Base-by-base conservation (phyloP, 805 yeast genomes). In the Cyberlindnera lachancei region DNA sequence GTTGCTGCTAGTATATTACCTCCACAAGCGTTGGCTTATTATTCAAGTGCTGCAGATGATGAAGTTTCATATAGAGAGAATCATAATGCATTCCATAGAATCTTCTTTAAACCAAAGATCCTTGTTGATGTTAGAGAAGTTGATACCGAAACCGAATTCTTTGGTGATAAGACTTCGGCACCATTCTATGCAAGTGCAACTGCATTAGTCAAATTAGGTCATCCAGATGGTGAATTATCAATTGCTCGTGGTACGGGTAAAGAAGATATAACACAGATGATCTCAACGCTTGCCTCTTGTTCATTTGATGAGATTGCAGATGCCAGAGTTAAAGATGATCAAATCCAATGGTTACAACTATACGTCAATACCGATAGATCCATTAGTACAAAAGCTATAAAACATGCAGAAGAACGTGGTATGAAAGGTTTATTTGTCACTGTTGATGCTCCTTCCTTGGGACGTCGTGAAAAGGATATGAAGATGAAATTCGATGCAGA, bases 151-250 rank as follows among this genome's bases (percentile, higher is more conserved):
- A 79, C 94, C 8, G 67, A 73, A 6, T 73, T 90, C 73, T 63
- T 90, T 24, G 96, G 96, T n/a, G 51, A 73, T 14, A 61, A 66
- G 31, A 64, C 76, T 2, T 61, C 71, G 13, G 82, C 77, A 11
- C 97, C 97, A 12, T 86, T 90, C 55, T 90, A 88, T 53, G 75
- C 81, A 33, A 70, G 90, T 24, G 97, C 97, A 2, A 85, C 97
- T 6, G 97, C 96, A 0, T 65, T 87, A 40, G 96, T 94, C 23
- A 81, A 79, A 50, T 68, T 90, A 44, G 97, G 96, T 4, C 92
- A 88, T 50, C 86, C 86, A 3, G 96, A 85, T 25, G 97, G 97
- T 36, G 97, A 90, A 57, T 73, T 75, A 37, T 86, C 80, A 13
- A 70, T 90, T 42, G 86, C 96, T 2, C 66, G 79, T 49, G 86